Percentiles rank a stretch among this genome's conserved stretches.
Evolutionary conservation across 306 rosid genomes (phyloP).

Genomic region (barrel medic (Medicago truncatula)): DNA sequence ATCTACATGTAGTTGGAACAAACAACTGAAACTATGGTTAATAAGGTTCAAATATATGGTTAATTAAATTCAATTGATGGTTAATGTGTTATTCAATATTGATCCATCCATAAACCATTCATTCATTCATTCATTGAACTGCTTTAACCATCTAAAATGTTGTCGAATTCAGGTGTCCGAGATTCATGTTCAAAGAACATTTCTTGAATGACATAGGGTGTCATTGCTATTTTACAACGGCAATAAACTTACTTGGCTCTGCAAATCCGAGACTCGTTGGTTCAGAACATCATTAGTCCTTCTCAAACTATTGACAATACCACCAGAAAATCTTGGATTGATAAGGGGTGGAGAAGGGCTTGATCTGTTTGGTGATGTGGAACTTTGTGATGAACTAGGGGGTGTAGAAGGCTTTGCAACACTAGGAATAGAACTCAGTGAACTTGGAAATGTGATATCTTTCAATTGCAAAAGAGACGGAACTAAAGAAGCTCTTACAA

Average conservation of each 20-base stretch:
- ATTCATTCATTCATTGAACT: background rate
- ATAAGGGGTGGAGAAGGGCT: conserved; percentile 60
- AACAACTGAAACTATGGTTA: background rate
- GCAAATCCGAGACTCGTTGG: conserved; percentile 64
- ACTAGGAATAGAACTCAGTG: conserved; percentile 63
- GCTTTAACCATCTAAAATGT: background rate
- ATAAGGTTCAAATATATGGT: background rate
- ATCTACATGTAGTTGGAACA: background rate
- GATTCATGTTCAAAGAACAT: background rate
- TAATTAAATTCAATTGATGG: background rate
- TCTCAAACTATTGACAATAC: conserved; percentile 62
- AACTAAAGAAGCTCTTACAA: conserved; percentile 69
- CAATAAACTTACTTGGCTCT: conserved; percentile 58
- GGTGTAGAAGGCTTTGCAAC: conserved; percentile 53
- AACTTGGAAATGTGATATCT: conserved; percentile 77
- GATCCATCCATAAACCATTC: background rate
- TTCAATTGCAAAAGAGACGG: conserved; percentile 66
- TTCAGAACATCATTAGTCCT: conserved; percentile 58
- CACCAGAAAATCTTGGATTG: conserved; percentile 61
- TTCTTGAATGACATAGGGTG: background rate
- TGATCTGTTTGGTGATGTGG: conserved; percentile 58
- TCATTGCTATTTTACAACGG: conserved; percentile 4
- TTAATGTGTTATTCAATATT: background rate
- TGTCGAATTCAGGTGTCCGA: background rate
- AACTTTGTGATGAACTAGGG: conserved; percentile 44